A percentile compares a stretch with the other conserved stretches of the same genome.
Conservation (phyloP, 2,329 filamentous ascomycete species). For the Neonectria neomacrospora region DNA sequence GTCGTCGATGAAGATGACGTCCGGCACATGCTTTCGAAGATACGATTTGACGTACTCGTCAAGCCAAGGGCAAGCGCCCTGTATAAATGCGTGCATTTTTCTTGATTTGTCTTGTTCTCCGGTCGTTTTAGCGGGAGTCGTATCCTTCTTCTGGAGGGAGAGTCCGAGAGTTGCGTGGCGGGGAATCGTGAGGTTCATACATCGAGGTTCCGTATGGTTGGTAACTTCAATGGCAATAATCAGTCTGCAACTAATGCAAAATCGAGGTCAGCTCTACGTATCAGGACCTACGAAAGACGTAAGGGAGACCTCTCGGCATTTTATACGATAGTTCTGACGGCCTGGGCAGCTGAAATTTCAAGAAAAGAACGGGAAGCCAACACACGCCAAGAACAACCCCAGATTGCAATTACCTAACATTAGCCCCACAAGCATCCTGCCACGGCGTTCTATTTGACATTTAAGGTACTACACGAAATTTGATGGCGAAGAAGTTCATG, state of each 20-base stretch:
- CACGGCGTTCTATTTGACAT: not conserved
- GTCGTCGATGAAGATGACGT: conserved; percentile 45
- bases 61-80: conserved; percentile 47
- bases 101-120: not conserved
- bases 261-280: not conserved
- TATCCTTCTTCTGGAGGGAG: conserved; percentile 36
- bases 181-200: conserved; percentile 7
- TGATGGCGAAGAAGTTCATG: not conserved
- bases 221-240: not conserved
- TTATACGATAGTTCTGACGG: conserved; percentile 12
- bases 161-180: conserved; percentile 32
- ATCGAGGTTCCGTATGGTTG: conserved; percentile 28
- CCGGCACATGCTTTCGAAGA: conserved; percentile 44
- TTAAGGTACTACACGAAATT: not conserved
- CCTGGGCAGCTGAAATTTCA: not conserved
- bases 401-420: conserved; percentile 25
- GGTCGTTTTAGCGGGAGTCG: not conserved
- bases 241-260: conserved; percentile 8
- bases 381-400: not conserved
- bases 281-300: not conserved
- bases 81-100: conserved; percentile 38
- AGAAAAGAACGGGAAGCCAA: not conserved
- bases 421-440: conserved; percentile 7
- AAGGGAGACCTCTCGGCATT: not conserved
- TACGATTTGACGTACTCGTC: conserved; percentile 47